These are phyloP conservation scores for Leccinum truebloodii DNA, from an alignment of 768 basidiomycete species.

Conservation along the genomic window DNA sequence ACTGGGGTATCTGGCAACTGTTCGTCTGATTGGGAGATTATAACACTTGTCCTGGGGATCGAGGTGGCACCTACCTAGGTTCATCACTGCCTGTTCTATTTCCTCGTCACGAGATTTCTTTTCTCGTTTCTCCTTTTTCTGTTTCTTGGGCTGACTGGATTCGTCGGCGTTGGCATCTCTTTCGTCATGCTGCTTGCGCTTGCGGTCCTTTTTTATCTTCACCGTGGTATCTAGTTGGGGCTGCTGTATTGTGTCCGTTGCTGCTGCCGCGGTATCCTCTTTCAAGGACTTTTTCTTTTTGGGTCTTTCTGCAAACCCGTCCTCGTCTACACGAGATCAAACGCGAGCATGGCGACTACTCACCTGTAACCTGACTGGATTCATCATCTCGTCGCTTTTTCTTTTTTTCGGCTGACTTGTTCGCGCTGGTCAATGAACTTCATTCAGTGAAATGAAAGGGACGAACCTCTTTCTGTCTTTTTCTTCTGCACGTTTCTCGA, in stretches of 20 bases:
- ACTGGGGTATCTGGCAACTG: constrained; percentile 6
- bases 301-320: constrained; percentile 6
- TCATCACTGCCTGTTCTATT: not conserved
- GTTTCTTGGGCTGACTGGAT: not conserved
- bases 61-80: constrained; percentile 4
- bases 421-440: constrained; percentile 8
- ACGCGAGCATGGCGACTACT: not conserved
- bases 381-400: constrained; percentile 33
- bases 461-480: constrained; percentile 25
- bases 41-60: not conserved
- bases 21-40: not conserved
- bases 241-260: not conserved
- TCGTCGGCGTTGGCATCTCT: not conserved
- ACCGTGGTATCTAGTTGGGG: no score
- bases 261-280: not conserved
- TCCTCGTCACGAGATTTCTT: not conserved
- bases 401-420: constrained; percentile 30
- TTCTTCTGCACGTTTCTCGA: not conserved
- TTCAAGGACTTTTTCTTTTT: constrained; percentile 11
- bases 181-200: not conserved
- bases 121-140: not conserved
- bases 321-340: not conserved
- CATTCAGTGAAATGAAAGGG: not conserved
- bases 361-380: not conserved
- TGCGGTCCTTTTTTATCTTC: not conserved